These are phyloP conservation scores for Didymella pinodella DNA, from an alignment of 2,329 filamentous ascomycete genomes.

Conservation along the genomic window DNA sequence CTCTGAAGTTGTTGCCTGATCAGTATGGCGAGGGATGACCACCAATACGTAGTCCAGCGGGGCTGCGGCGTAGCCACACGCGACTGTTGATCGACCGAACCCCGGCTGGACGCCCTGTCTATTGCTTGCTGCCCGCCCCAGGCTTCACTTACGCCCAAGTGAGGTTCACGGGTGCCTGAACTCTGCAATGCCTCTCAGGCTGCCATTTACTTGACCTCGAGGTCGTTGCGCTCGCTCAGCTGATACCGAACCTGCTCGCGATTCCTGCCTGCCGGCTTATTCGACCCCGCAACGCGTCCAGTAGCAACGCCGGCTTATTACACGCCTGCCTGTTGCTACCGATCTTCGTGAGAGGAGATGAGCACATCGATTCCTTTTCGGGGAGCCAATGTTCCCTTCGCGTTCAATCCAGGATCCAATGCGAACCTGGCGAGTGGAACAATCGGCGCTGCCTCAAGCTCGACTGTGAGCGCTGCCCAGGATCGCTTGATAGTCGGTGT, in stretches of 20 bases:
- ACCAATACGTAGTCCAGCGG: slow-evolving; percentile 14
- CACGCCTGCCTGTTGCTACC: slow-evolving; percentile 2
- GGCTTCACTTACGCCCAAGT: slow-evolving; percentile 34
- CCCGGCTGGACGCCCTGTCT: slow-evolving; percentile 26
- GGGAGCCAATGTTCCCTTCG: slow-evolving; percentile 43
- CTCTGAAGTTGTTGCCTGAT: slow-evolving; percentile 15
- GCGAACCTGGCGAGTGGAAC: slow-evolving; percentile 28
- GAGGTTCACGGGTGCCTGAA: slow-evolving; percentile 35
- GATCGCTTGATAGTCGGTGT: slow-evolving; percentile 72
- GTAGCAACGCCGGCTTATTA: slow-evolving; percentile 1
- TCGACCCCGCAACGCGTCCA: slow-evolving; percentile 28
- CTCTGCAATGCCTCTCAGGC: slow-evolving; percentile 40
- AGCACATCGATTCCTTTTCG: slow-evolving; percentile 34
- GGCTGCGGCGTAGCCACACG: slow-evolving; percentile 19
- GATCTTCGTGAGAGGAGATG: slow-evolving; percentile 22
- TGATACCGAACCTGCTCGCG: slow-evolving; percentile 5
- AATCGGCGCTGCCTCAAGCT: slow-evolving; percentile 9
- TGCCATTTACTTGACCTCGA: slow-evolving; percentile 40
- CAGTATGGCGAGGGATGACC: slow-evolving; percentile 13
- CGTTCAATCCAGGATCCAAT: slow-evolving; percentile 43
- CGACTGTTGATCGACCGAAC: slow-evolving; percentile 28
- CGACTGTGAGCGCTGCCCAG: neutral
- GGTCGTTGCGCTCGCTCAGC: slow-evolving; percentile 19
- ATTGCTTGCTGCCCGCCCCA: slow-evolving; percentile 25
- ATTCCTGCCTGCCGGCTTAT: slow-evolving; percentile 6